Conservation (phyloP, 2,329 filamentous ascomycete species). For the Colletotrichum godetiae region DNA sequence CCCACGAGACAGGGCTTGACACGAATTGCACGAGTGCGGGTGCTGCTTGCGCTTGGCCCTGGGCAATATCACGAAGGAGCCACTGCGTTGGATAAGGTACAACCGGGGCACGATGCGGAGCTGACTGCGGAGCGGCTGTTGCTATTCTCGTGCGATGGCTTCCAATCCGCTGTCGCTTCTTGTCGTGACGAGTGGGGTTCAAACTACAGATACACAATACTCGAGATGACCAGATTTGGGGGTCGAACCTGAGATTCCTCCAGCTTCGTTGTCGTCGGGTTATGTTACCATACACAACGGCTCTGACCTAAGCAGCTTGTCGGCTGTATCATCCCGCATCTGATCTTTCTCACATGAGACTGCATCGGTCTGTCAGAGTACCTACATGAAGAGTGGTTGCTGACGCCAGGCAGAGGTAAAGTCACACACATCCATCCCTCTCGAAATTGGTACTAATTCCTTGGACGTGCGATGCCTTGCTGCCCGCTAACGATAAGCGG, state of each 20-base stretch:
- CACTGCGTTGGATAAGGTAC: neutral
- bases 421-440: neutral
- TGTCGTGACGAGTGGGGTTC: neutral
- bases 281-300: neutral
- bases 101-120: neutral
- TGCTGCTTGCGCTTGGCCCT: neutral
- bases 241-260: neutral
- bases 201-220: neutral
- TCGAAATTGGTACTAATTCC: neutral
- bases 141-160: conserved; percentile 14
- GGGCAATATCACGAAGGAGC: neutral
- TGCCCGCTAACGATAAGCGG: neutral
- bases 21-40: neutral
- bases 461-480: neutral
- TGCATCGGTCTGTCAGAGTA: neutral
- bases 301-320: neutral
- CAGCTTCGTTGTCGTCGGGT: neutral
- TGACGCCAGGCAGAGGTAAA: neutral
- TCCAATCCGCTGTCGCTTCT: neutral
- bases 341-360: conserved; percentile 7
- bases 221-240: neutral
- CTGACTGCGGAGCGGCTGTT: neutral
- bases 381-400: neutral
- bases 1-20: neutral
- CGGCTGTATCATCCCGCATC: conserved; percentile 4